Evolutionary conservation across 768 basidiomycete genomes (phyloP).

Genomic region (Tricholoma matsutake): DNA sequence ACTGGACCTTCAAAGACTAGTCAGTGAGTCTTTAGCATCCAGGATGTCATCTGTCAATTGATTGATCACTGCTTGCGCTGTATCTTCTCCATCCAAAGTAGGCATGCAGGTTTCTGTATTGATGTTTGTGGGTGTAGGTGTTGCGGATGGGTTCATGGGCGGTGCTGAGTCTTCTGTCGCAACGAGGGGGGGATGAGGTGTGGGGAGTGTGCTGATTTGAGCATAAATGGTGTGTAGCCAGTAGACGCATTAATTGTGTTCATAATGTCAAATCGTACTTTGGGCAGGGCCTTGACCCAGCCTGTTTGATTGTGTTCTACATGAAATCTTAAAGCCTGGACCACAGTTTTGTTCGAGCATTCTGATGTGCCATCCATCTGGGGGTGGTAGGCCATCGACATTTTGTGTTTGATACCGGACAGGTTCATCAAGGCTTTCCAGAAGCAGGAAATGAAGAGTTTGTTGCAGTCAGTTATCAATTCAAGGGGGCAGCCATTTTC

Average conservation of each 20-base stretch:
- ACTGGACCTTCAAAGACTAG: too few relatives aligned
- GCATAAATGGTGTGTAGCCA: too few relatives aligned
- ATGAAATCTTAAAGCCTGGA: constrained; percentile 17
- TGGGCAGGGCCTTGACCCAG: constrained; percentile 24
- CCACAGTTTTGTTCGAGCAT: constrained; percentile 25
- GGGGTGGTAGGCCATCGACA: too few relatives aligned
- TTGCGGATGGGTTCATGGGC: background rate
- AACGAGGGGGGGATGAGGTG: constrained; percentile 17
- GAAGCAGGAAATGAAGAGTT: too few relatives aligned
- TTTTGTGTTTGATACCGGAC: background rate
- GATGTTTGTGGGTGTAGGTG: background rate
- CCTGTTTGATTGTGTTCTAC: constrained; percentile 21
- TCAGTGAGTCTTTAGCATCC: background rate
- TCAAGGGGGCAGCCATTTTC: too few relatives aligned
- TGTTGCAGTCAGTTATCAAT: too few relatives aligned
- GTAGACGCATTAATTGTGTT: too few relatives aligned
- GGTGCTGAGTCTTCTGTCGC: background rate
- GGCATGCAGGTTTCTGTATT: background rate
- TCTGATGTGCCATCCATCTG: too few relatives aligned
- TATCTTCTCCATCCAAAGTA: background rate
- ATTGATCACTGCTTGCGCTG: background rate
- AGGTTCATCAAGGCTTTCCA: too few relatives aligned
- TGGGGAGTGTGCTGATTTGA: constrained; percentile 15
- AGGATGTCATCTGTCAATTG: background rate
- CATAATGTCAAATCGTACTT: constrained; percentile 32